Evolutionary conservation across 1,284 basidiomycete genomes (phyloP).

Genomic region (Blastosporella zonata): DNA sequence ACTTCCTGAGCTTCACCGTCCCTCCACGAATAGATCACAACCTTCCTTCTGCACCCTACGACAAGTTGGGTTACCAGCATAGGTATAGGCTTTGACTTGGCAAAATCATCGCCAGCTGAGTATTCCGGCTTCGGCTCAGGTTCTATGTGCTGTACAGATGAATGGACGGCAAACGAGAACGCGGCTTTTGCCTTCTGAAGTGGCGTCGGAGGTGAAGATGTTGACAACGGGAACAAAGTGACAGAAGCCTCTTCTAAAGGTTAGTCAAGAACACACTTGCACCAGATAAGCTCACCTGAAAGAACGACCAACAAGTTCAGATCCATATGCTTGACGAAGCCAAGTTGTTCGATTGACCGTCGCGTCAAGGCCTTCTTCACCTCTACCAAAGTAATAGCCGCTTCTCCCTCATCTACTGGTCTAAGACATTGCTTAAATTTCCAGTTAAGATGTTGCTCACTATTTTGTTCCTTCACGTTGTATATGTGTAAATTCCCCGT

Average conservation of each 20-base stretch:
- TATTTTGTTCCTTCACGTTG: conserved; percentile 38
- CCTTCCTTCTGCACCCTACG: conserved; percentile 83
- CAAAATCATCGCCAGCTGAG: conserved; percentile 28
- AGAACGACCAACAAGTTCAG: conserved; percentile 80
- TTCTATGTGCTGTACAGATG: conserved; percentile 50
- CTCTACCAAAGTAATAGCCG: conserved; percentile 48
- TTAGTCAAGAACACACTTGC: neutral
- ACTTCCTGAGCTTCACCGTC: conserved; percentile 78
- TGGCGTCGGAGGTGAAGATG: conserved; percentile 64
- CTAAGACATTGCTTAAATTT: neutral
- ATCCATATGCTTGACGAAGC: conserved; percentile 66
- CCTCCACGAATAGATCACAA: conserved; percentile 85
- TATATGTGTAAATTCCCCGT: conserved; percentile 72
- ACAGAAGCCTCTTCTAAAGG: conserved; percentile 52
- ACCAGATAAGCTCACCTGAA: conserved; percentile 55
- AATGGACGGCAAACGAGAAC: conserved; percentile 76
- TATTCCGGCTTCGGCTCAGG: conserved; percentile 22
- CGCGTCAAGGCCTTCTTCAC: conserved; percentile 64
- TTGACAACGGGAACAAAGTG: conserved; percentile 64
- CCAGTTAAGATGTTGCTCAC: conserved; percentile 25
- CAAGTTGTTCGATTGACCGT: conserved; percentile 82
- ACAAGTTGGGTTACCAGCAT: conserved; percentile 74
- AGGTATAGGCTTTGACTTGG: conserved; percentile 46
- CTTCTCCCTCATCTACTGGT: conserved; percentile 27
- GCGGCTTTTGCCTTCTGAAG: conserved; percentile 76